A percentile compares a stretch with the other conserved stretches of the same genome.
These are phyloP conservation scores for Fusarium kyushuense DNA, from an alignment of 2,329 filamentous ascomycete genomes.

Conservation along the genomic window DNA sequence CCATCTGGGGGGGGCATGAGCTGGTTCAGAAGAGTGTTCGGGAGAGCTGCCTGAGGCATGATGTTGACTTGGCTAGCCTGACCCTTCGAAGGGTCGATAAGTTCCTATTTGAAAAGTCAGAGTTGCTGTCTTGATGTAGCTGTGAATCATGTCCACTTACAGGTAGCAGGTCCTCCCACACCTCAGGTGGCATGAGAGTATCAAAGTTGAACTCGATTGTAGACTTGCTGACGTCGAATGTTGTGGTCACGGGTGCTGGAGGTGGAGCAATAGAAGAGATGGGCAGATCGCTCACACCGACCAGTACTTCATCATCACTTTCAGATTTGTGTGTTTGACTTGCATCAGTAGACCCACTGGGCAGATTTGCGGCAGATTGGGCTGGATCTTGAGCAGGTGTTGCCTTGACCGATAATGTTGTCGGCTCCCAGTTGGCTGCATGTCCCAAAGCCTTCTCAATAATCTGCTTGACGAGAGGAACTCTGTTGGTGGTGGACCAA, in stretches of 20 bases:
- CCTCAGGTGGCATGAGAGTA: not conserved
- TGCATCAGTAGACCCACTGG: not conserved
- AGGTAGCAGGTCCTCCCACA: not conserved
- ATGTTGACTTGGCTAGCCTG: not conserved
- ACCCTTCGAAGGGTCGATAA: not conserved
- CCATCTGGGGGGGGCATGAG: not conserved
- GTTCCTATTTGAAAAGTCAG: not conserved
- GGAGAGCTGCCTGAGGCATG: too few species aligned
- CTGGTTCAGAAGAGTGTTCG: not conserved
- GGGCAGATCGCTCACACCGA: not conserved
- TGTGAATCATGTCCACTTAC: not conserved
- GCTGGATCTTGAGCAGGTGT: not conserved
- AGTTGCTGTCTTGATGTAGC: too few species aligned
- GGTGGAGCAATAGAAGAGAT: not conserved
- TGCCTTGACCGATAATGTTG: rapidly evolving
- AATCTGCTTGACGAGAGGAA: not conserved
- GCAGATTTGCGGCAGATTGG: not conserved
- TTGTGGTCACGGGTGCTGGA: not conserved
- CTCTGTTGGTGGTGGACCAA: not conserved
- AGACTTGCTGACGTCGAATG: not conserved
- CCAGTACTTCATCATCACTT: not conserved
- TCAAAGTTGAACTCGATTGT: not conserved
- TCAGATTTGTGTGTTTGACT: not conserved
- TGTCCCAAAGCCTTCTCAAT: not conserved
- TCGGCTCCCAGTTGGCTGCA: not conserved